Conservation (phyloP, 2,329 filamentous ascomycete species). For the Sporothrix phasma region DNA sequence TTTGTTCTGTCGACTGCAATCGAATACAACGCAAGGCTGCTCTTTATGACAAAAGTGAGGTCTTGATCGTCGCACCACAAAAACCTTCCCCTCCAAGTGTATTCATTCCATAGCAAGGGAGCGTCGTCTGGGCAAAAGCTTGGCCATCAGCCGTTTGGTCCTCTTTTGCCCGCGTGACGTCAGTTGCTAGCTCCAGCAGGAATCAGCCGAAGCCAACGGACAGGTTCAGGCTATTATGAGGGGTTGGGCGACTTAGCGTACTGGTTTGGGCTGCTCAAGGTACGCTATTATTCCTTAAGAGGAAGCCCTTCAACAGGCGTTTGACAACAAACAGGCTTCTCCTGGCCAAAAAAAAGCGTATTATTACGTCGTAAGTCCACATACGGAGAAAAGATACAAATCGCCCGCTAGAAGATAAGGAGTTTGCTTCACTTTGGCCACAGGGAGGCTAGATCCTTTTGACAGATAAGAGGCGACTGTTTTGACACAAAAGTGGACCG, state of each 20-base stretch:
- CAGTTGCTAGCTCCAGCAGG: not conserved
- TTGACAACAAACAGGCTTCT: no score
- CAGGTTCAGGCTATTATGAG: not conserved
- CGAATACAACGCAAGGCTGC: not conserved
- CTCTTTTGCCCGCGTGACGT: not conserved
- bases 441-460: no score
- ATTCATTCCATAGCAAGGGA: not conserved
- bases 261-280: not conserved
- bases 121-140: not conserved
- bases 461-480: no score
- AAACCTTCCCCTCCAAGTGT: not conserved
- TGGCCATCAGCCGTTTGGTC: not conserved
- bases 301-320: not conserved
- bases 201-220: not conserved
- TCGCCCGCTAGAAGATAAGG: no score
- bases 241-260: not conserved
- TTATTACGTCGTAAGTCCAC: no score
- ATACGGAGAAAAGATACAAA: no score
- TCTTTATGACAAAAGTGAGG: not conserved
- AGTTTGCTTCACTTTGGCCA: no score
- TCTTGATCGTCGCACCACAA: not conserved
- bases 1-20: not conserved
- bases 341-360: no score
- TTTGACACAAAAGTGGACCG: no score
- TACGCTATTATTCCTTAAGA: no score